These are phyloP conservation scores for Phytophthora rubi DNA, from an alignment of 352 stramenopile genomes.

Conservation along the genomic window DNA sequence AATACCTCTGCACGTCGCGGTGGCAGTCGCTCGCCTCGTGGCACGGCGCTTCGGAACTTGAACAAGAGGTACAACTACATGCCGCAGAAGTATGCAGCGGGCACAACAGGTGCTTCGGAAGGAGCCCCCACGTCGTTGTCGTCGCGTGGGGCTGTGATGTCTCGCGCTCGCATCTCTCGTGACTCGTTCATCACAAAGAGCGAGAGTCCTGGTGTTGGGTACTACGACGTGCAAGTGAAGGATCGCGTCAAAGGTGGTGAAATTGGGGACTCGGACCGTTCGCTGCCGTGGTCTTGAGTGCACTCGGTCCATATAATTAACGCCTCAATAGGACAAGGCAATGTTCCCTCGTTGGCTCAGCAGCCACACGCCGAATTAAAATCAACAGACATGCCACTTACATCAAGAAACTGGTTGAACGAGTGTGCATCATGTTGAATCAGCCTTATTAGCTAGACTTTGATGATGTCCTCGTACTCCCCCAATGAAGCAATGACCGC, in stretches of 20 bases:
- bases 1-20: slow-evolving; percentile 36
- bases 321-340: slow-evolving; percentile 19
- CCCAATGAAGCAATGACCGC: slow-evolving; percentile 20
- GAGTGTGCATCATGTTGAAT: slow-evolving; percentile 12
- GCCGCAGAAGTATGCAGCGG: slow-evolving; percentile 61
- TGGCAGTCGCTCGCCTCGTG: slow-evolving; percentile 41
- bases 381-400: slow-evolving; percentile 21
- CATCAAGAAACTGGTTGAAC: slow-evolving; percentile 5
- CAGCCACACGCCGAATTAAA: slow-evolving; percentile 19
- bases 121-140: slow-evolving; percentile 63
- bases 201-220: slow-evolving; percentile 74
- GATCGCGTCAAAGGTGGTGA: slow-evolving; percentile 74
- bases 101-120: slow-evolving; percentile 37
- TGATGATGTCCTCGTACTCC: slow-evolving; percentile 3
- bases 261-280: slow-evolving; percentile 77
- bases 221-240: slow-evolving; percentile 78
- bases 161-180: slow-evolving; percentile 59
- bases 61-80: slow-evolving; percentile 78
- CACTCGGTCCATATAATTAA: slow-evolving; percentile 20
- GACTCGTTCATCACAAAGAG: slow-evolving; percentile 79
- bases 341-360: slow-evolving; percentile 9
- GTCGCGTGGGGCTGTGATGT: slow-evolving; percentile 74
- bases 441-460: slow-evolving; percentile 7
- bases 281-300: slow-evolving; percentile 62
- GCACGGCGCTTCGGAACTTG: slow-evolving; percentile 54